Base-by-base conservation (phyloP, 2,329 filamentous ascomycete species). In the Verticillium klebahnii region DNA sequence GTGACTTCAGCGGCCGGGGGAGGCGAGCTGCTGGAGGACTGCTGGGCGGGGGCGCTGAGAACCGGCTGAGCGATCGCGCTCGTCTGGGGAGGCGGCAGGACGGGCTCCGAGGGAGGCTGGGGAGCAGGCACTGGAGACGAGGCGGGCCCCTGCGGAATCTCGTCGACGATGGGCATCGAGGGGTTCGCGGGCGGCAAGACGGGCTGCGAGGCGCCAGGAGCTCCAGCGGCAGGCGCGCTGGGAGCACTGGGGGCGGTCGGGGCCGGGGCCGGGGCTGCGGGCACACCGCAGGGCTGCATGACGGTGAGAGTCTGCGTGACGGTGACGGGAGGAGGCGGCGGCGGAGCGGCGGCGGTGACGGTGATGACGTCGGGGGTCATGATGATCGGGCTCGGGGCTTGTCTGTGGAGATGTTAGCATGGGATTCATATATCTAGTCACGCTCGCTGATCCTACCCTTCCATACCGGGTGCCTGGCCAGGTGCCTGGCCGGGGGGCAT, bases 231-330 rank as follows among this genome's bases (percentile, higher is more conserved):
- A 65, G 65, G 31, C 62, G 50, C 1, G 62, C 57, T 19, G 60
- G 56, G 29, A 62, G 52, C 37, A 39, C 23, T 39, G 56, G 60
- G 7, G 31, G 64, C 36, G 58, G 56, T 14, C 25, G 60, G 11
- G 59, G 55, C 32, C 58, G 60, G 32, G 40, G 60, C 23, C 58
- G 60, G 11, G 57, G 67, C 60, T 2, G 64, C 62, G 6, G 64
- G 61, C 25, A 29, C 58, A 17, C 39, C 39, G 19, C 58, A 59
- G 11, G 58, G 58, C 58, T 59, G 50, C 63, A 60, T 67, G 59
- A 70, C 55, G 40, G 59, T 64, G n/a, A 72, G 65, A 1, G 70
- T 70, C 61, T 69, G 67, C 32, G 69, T 72, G 31, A 72, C 67
- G 23, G 70, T 72, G 5, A 65, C 66, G 9, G 69, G 55, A n/a